Percentiles rank a stretch among this genome's conserved stretches.
These are phyloP conservation scores for Xylaria sp. DNA, from an alignment of 2,329 filamentous ascomycete species.

Conservation along the genomic window DNA sequence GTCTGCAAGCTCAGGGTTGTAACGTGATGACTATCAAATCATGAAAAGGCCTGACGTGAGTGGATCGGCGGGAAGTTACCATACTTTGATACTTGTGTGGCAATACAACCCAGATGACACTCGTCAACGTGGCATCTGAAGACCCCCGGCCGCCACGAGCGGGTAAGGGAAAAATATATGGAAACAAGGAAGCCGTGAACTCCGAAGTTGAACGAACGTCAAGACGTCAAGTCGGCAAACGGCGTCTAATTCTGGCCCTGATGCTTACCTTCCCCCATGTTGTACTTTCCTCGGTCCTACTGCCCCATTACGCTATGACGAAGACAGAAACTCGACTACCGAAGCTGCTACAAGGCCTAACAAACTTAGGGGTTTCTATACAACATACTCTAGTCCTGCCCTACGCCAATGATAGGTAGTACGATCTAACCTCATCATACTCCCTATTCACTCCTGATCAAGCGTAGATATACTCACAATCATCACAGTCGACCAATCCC, in stretches of 20 bases:
- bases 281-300: not conserved
- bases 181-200: not conserved
- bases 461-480: slow-evolving; percentile 9
- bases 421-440: not conserved
- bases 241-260: not conserved
- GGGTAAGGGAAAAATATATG: slow-evolving; percentile 32
- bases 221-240: not conserved
- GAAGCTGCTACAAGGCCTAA: slow-evolving; percentile 3
- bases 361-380: not conserved
- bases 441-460: not conserved
- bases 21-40: slow-evolving; percentile 6
- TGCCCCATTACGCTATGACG: not conserved
- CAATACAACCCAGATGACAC: slow-evolving; percentile 26
- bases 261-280: slow-evolving; percentile 15
- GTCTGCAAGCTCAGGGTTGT: slow-evolving; percentile 17
- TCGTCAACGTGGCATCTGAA: slow-evolving; percentile 32
- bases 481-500: not conserved
- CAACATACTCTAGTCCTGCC: not conserved
- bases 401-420: not conserved
- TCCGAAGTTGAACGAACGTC: not conserved
- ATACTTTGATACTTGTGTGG: slow-evolving; percentile 21
- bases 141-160: slow-evolving; percentile 26
- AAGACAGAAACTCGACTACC: not conserved
- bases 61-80: slow-evolving; percentile 19
- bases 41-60: slow-evolving; percentile 10